phyloP scores from a whole-genome alignment of 257 asterid genomes.

The Primulina huaijiensis region DNA sequence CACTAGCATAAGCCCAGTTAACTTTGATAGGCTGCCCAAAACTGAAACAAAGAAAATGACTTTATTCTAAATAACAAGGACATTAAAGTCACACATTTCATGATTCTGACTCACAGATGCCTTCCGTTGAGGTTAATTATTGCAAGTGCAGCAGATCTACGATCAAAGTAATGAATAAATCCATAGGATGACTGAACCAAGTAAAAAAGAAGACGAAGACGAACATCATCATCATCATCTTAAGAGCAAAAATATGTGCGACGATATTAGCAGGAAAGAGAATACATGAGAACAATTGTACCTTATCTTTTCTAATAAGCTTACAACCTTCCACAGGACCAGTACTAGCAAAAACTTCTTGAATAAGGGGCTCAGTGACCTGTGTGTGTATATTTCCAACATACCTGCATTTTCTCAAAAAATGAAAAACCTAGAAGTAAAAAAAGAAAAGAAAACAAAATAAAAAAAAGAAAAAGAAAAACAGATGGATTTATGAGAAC shows the following conservation, averaged over 20 bases:
- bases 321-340: conserved; percentile 89
- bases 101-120: conserved; percentile 53
- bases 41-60: conserved; percentile 39
- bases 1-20: conserved; percentile 91
- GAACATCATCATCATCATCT: conserved; percentile 24
- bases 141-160: conserved; percentile 62
- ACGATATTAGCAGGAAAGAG: conserved; percentile 5
- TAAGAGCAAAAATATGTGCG: conserved; percentile 15
- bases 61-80: conserved; percentile 14
- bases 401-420: conserved; percentile 74
- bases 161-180: conserved; percentile 59
- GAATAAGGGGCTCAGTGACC: conserved; percentile 85
- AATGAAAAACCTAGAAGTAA: conserved; percentile 28
- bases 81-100: neutral
- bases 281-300: conserved; percentile 20
- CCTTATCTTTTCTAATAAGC: conserved; percentile 89
- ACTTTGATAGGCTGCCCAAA: conserved; percentile 98
- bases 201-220: neutral
- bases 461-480: conserved; percentile 26
- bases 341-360: conserved; percentile 83
- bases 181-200: conserved; percentile 58
- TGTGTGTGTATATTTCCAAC: conserved; percentile 85
- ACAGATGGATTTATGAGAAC: conserved; percentile 25
- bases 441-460: conserved; percentile 17
- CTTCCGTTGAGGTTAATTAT: conserved; percentile 54